Conservation (phyloP, 2,329 filamentous ascomycete species). For the Sclerotinia subarctica region DNA sequence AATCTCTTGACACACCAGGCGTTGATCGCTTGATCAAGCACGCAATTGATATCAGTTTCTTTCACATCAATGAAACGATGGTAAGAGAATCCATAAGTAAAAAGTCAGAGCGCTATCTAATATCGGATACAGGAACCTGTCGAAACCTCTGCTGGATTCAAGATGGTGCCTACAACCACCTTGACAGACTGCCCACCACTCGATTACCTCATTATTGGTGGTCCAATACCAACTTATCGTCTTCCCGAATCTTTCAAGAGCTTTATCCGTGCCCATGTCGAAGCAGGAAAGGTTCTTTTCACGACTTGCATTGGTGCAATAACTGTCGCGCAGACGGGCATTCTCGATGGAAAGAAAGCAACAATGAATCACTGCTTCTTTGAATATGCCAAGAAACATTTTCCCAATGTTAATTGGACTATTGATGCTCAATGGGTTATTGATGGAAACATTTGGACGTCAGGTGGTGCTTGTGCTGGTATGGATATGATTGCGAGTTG, state of each 20-base stretch:
- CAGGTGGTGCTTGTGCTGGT: slow-evolving; percentile 45
- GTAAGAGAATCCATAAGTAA: not conserved
- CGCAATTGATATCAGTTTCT: slow-evolving; percentile 31
- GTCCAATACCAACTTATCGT: slow-evolving; percentile 36
- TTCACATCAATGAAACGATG: slow-evolving; percentile 32
- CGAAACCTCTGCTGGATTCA: slow-evolving; percentile 22
- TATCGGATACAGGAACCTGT: slow-evolving; percentile 23
- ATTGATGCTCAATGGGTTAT: slow-evolving; percentile 44
- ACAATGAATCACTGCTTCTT: slow-evolving; percentile 44
- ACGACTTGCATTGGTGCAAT: slow-evolving; percentile 42
- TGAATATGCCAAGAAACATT: slow-evolving; percentile 35
- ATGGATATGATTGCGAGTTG: slow-evolving; percentile 40
- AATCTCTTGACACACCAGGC: slow-evolving; percentile 7
- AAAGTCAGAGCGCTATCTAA: not conserved
- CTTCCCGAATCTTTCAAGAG: slow-evolving; percentile 37
- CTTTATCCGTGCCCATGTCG: slow-evolving; percentile 40
- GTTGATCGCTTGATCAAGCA: slow-evolving; percentile 19
- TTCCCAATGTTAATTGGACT: slow-evolving; percentile 46
- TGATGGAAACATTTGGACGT: slow-evolving; percentile 48
- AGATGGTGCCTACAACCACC: slow-evolving; percentile 27
- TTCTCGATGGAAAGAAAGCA: slow-evolving; percentile 44
- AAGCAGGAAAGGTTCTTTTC: slow-evolving; percentile 40
- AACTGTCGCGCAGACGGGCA: slow-evolving; percentile 39
- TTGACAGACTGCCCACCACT: slow-evolving; percentile 40
- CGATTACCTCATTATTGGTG: slow-evolving; percentile 41